These are phyloP conservation scores for Penicillium sp. DNA, from an alignment of 2,329 filamentous ascomycete genomes.

Conservation along the genomic window DNA sequence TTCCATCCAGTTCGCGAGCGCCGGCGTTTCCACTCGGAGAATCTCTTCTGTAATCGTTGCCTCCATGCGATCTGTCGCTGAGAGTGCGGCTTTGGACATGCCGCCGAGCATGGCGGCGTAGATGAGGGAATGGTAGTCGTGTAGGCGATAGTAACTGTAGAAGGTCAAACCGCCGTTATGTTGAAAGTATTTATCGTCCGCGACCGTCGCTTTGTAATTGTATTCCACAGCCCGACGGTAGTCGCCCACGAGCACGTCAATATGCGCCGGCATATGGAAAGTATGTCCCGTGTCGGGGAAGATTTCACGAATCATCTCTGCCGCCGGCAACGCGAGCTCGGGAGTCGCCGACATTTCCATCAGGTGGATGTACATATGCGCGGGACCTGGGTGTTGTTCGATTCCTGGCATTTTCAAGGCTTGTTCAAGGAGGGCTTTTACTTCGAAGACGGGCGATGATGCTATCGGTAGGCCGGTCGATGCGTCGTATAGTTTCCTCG, in stretches of 20 bases:
- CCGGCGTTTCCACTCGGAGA: conserved; percentile 64
- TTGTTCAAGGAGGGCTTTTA: conserved; percentile 59
- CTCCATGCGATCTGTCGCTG: conserved; percentile 61
- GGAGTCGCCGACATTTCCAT: conserved; percentile 73
- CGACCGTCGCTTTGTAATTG: conserved; percentile 65
- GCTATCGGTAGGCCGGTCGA: conserved; percentile 37
- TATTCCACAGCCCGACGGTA: conserved; percentile 67
- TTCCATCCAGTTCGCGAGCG: conserved; percentile 79
- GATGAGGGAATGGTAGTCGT: conserved; percentile 72
- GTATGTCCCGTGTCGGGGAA: conserved; percentile 70
- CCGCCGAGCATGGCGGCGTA: conserved; percentile 78
- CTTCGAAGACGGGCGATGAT: conserved; percentile 57
- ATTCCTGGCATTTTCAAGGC: conserved; percentile 54
- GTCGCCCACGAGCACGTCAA: conserved; percentile 71
- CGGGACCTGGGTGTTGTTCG: conserved; percentile 64
- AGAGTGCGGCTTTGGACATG: conserved; percentile 61
- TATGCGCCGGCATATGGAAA: conserved; percentile 74
- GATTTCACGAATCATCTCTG: conserved; percentile 63
- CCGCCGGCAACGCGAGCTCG: conserved; percentile 61
- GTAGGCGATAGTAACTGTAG: conserved; percentile 73
- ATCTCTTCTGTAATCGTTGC: conserved; percentile 62
- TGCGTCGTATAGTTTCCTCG: conserved; percentile 65
- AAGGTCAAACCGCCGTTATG: conserved; percentile 63
- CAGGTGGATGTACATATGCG: conserved; percentile 74
- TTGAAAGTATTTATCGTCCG: conserved; percentile 66